These are phyloP conservation scores for Fusarium bulbicola DNA, from an alignment of 2,329 filamentous ascomycete genomes.

Conservation along the genomic window DNA sequence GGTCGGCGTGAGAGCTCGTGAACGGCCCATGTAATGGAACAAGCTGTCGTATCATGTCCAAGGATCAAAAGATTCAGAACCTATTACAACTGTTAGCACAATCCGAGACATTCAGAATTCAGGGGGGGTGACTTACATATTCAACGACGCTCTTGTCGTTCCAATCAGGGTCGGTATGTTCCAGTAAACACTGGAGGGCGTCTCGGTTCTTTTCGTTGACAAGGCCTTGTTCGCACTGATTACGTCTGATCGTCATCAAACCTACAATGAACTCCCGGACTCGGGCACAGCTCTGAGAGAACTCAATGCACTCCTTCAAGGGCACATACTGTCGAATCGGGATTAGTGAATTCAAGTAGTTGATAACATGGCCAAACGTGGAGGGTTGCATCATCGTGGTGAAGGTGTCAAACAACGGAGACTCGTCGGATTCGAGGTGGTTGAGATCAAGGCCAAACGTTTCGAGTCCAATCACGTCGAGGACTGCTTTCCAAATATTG, in stretches of 20 bases:
- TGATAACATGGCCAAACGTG: constrained; percentile 38
- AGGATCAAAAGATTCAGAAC: constrained; percentile 56
- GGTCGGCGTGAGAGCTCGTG: constrained; percentile 51
- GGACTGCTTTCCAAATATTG: constrained; percentile 45
- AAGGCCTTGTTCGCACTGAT: not conserved
- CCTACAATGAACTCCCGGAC: constrained; percentile 45
- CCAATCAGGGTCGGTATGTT: constrained; percentile 38
- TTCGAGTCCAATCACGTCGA: constrained; percentile 49
- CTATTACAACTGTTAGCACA: constrained; percentile 46
- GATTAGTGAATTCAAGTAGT: constrained; percentile 47
- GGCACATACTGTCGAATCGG: constrained; percentile 50
- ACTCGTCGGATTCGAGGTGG: constrained; percentile 43
- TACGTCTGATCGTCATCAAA: constrained; percentile 18
- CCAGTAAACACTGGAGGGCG: constrained; percentile 49
- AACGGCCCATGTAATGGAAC: constrained; percentile 53
- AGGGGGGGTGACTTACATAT: constrained; percentile 26
- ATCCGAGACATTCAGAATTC: not conserved
- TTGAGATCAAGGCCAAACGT: constrained; percentile 48
- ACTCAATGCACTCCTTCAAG: constrained; percentile 48
- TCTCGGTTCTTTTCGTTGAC: constrained; percentile 11
- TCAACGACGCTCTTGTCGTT: constrained; percentile 44
- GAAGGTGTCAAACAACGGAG: constrained; percentile 38
- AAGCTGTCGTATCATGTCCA: constrained; percentile 57
- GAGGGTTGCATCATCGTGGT: constrained; percentile 41
- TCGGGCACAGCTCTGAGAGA: constrained; percentile 43